Base-by-base conservation (phyloP, 2,329 filamentous ascomycete genomes). In the Phialophora expanda region DNA sequence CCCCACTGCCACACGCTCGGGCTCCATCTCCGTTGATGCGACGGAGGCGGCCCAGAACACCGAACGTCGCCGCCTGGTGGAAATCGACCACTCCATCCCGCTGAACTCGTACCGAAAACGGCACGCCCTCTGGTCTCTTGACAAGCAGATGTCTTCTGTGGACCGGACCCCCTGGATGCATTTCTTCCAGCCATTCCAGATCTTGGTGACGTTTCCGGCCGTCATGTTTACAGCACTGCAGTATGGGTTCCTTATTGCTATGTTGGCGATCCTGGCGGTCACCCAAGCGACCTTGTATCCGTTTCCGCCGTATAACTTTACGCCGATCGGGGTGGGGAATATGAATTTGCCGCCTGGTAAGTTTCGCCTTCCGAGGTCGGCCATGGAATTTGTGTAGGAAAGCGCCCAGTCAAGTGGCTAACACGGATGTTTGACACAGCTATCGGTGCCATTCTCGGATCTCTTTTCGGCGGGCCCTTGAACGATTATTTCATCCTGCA, bases 181-280 rank as follows among this genome's bases (percentile, higher is more conserved):
- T 32, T 74, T 72, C 53, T 75, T 74, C 41, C 74, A 75, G 12
- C 76, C 76, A 0, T 74, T 77, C 57, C 59, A 71, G 14, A 71
- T 76, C 1, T 67, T 79, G 3, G 65, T 70, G 24, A 65, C 67
- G 0, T 79, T 81, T 11, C 80, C 80, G 0, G 77, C 79, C 0
- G 76, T 82, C 9, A 56, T 78, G 26, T 81, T 78, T 58, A 77
- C 76, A 0, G 77, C 74, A 0, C 26, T 82, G 0, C 77, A 80
- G 54, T 81, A 80, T 51, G 79, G 78, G 2, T 74, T 74, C 0
- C 71, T 77, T 0, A 74, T 81, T 1, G 75, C 73, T n/a, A 78
- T 76, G 75, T 70, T 79, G 1, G 75, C 76, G 0, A 70, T 77
- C 4, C 56, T 76, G 4, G 69, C 75, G 0, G 75, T 71, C 1